Percentiles rank a stretch among this genome's conserved stretches.
Conservation (phyloP, 2,329 filamentous ascomycete species). For the Claviceps lovelessii region DNA sequence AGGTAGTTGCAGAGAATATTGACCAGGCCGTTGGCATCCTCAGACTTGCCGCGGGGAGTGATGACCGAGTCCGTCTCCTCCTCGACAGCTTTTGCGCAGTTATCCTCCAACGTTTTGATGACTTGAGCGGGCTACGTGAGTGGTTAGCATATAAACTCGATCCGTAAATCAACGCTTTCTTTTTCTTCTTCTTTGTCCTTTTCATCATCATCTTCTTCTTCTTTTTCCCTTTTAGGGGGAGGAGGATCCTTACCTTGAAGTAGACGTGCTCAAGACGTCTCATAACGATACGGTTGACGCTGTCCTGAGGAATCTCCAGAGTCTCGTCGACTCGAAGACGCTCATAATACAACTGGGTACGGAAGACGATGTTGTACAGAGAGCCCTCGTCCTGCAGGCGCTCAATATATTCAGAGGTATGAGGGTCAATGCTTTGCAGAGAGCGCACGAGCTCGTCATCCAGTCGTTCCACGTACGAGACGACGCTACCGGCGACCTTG, state of each 20-base stretch:
- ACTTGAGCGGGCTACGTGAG: conserved; percentile 61
- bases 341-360: conserved; percentile 80
- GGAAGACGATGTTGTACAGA: conserved; percentile 85
- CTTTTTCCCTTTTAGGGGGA: too few species aligned
- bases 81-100: conserved; percentile 74
- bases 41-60: conserved; percentile 54
- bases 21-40: conserved; percentile 62
- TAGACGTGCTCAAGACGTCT: conserved; percentile 92
- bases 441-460: conserved; percentile 96
- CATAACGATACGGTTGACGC: conserved; percentile 84
- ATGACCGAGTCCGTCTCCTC: conserved; percentile 58
- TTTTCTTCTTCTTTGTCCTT: too few species aligned
- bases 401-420: conserved; percentile 97
- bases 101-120: conserved; percentile 84
- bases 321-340: conserved; percentile 54
- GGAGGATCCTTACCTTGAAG: conserved; percentile 57
- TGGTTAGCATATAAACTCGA: conserved; percentile 4
- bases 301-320: conserved; percentile 68
- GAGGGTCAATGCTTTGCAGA: conserved; percentile 93
- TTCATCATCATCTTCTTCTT: too few species aligned
- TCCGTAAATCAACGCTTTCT: background rate
- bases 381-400: conserved; percentile 78
- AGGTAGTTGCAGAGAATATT: conserved; percentile 87
- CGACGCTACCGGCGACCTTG: conserved; percentile 83
- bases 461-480: conserved; percentile 86